Base-by-base conservation (phyloP, 2,329 filamentous ascomycete species). In the Botryotinia convoluta region DNA sequence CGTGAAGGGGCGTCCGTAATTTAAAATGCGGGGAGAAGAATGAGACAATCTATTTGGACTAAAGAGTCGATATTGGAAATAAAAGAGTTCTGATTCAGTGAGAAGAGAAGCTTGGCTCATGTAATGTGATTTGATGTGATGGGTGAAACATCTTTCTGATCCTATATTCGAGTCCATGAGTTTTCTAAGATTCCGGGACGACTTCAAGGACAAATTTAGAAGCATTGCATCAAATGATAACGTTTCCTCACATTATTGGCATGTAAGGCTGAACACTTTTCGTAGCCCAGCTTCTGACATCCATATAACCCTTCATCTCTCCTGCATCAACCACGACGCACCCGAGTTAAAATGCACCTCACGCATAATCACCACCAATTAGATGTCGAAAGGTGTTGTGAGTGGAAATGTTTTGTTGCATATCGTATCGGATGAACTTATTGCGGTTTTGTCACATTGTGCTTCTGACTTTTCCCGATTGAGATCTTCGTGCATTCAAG, bases 371-470 rank as follows among this genome's bases (percentile, higher is more conserved):
- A 39, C 22, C 59, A 39, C 59, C 60, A 62, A 62, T 62, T 16
- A 62, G 20, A 14, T 1, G 26, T 10, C 26, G 12, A 8, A 42
- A 39, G 60, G 51, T 32, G 14, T 37, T 39, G 26, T 2, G 16
- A 14, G 37, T 7, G 7, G 18, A 42, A 18, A 39, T 16, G 35
- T n/a, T 62, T 62, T 62, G 60, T 62, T 62, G 60, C 60, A 62
- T 26, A 39, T 62, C 60, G 35, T 4, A 62, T 62, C 60, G 60
- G 60, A 62, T 62, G 60, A 62, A 62, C 60, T 62, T 62, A n/a
- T 42, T n/a, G 60, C 60, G 60, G 37, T 62, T 62, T 62, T n/a
- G 60, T 62, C 60, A 62, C 35, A 62, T 39, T 62, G 6, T 62
- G 60, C 35, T n/a, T 42, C 10, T 62, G 8, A 42, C 35, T 2